phyloP scores from a whole-genome alignment of 2,329 filamentous ascomycete genomes.

The Trichoderma sp. region DNA sequence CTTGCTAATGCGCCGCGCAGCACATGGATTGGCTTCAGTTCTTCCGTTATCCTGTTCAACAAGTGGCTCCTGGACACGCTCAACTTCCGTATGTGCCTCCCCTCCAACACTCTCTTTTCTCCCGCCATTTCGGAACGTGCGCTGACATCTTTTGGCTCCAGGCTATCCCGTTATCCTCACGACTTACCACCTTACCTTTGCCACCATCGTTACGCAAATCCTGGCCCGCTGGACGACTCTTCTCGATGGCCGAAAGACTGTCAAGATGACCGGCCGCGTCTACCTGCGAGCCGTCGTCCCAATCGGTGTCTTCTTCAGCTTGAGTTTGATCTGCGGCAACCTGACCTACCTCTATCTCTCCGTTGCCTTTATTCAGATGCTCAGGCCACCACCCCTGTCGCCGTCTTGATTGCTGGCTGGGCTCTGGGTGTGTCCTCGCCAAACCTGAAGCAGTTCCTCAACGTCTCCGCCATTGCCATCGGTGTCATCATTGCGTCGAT shows the following conservation, averaged over 20 bases:
- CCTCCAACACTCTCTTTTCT: neutral
- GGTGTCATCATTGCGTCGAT: conserved; percentile 94
- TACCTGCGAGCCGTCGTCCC: conserved; percentile 93
- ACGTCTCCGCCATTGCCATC: conserved; percentile 91
- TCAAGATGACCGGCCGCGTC: conserved; percentile 94
- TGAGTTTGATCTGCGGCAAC: conserved; percentile 96
- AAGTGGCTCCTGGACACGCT: conserved; percentile 93
- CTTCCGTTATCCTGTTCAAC: conserved; percentile 97
- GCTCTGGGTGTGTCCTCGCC: conserved; percentile 79
- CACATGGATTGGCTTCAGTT: conserved; percentile 89
- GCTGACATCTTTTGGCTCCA: conserved; percentile 38
- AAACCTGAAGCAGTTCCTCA: conserved; percentile 83
- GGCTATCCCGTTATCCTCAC: conserved; percentile 80
- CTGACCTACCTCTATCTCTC: conserved; percentile 93
- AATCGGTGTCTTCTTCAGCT: conserved; percentile 92
- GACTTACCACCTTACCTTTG: conserved; percentile 93
- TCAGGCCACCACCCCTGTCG: conserved; percentile 96
- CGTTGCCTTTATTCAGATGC: conserved; percentile 98
- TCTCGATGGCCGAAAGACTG: conserved; percentile 90
- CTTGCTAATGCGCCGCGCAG: conserved; percentile 47
- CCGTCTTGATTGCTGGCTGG: conserved; percentile 89
- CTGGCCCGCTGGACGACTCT: conserved; percentile 86
- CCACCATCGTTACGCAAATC: conserved; percentile 90
- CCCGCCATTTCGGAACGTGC: neutral
- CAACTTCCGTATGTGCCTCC: conserved; percentile 63